phyloP scores from a whole-genome alignment of 768 basidiomycete species.

The Mycena belliarum region DNA sequence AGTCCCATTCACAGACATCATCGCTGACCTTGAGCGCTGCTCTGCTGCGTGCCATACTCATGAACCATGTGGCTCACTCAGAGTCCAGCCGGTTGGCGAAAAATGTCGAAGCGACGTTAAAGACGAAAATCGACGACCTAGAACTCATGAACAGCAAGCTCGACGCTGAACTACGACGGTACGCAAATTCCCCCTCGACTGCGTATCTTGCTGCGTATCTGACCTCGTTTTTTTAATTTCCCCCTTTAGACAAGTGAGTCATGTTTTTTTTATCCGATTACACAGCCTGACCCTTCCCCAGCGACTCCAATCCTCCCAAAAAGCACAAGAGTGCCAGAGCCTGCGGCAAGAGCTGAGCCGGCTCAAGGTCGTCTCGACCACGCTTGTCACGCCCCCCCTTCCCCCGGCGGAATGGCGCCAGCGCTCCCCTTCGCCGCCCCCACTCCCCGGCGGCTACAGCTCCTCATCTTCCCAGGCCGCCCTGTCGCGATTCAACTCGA shows the following conservation, averaged over 20 bases:
- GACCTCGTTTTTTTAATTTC: conserved; percentile 20
- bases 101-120: conserved; percentile 59
- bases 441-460: conserved; percentile 35
- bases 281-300: conserved; percentile 28
- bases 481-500: conserved; percentile 38
- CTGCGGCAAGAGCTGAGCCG: conserved; percentile 68
- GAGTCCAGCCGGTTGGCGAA: conserved; percentile 73
- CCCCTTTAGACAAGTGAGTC: conserved; percentile 61
- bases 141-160: conserved; percentile 58
- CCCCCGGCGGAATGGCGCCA: conserved; percentile 28
- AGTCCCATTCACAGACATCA: conserved; percentile 45
- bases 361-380: conserved; percentile 48
- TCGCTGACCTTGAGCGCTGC: conserved; percentile 76
- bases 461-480: conserved; percentile 38
- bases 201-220: conserved; percentile 27
- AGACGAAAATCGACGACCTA: conserved; percentile 65
- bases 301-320: conserved; percentile 64
- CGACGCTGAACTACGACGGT: conserved; percentile 75
- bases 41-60: conserved; percentile 78
- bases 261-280: conserved; percentile 14
- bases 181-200: conserved; percentile 34
- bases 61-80: conserved; percentile 80
- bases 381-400: conserved; percentile 36
- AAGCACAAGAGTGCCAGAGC: conserved; percentile 70
- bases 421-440: conserved; percentile 34